Conservation (phyloP, 2,329 filamentous ascomycete species). For the Penicillium brevicompactum region DNA sequence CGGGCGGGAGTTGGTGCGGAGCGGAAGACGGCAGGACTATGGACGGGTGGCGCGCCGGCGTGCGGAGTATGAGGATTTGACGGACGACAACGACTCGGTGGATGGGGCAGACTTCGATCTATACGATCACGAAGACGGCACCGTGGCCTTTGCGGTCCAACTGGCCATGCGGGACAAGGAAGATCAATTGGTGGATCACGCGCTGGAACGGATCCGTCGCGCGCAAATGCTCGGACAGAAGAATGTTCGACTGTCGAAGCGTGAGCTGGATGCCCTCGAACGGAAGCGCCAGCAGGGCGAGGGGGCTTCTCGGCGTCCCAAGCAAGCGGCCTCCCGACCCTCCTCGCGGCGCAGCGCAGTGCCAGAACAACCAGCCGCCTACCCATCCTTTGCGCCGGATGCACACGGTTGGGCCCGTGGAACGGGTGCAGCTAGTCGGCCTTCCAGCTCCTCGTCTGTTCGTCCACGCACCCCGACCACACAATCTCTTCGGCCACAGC, state of each 20-base stretch:
- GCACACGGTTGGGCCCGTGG: conserved; percentile 52
- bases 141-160: conserved; percentile 51
- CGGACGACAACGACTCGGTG: conserved; percentile 46
- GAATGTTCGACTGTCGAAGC: conserved; percentile 77
- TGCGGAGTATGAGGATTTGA: conserved; percentile 49
- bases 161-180: conserved; percentile 66
- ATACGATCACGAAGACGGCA: conserved; percentile 54
- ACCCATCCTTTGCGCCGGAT: conserved; percentile 21
- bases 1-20: conserved; percentile 25
- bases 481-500: conserved; percentile 40
- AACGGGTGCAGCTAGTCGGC: conserved; percentile 48
- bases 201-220: conserved; percentile 75
- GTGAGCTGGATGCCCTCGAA: conserved; percentile 80
- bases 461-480: conserved; percentile 49
- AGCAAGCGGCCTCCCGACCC: conserved; percentile 20
- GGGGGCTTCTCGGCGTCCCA: conserved; percentile 20
- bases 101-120: conserved; percentile 55
- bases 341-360: conserved; percentile 21
- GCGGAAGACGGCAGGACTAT: conserved; percentile 35
- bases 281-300: conserved; percentile 62
- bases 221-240: conserved; percentile 74
- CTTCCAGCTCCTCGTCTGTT: conserved; percentile 39
- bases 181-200: conserved; percentile 74
- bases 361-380: background rate
- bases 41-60: conserved; percentile 38